phyloP scores from a whole-genome alignment of 106 monocot species.

The Dendrobium nobile region DNA sequence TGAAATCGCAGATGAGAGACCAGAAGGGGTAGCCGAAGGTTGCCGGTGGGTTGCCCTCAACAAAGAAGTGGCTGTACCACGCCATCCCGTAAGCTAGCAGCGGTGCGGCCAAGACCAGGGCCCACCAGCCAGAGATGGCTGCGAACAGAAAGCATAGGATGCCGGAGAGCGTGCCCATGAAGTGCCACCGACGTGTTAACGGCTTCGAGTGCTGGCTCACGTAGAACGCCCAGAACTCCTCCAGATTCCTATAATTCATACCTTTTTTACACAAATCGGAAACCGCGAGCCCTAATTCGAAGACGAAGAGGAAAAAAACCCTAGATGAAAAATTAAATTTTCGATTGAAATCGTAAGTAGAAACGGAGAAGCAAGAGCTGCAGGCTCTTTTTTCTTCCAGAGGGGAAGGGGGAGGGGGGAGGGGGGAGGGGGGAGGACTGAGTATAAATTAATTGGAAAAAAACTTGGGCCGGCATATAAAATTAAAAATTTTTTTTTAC shows the following conservation, averaged over 20 bases:
- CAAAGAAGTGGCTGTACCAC: slow-evolving; percentile 84
- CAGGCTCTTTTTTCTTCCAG: too few relatives aligned
- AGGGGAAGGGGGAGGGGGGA: too few relatives aligned
- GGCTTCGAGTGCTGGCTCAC: slow-evolving; percentile 28
- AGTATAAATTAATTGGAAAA: too few relatives aligned
- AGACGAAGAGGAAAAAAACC: not conserved
- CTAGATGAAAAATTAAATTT: too few relatives aligned
- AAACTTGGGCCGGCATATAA: too few relatives aligned
- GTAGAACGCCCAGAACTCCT: slow-evolving; percentile 9
- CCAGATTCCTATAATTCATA: slow-evolving; percentile 3
- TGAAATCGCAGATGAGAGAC: slow-evolving; percentile 69
- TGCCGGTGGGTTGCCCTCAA: slow-evolving; percentile 64
- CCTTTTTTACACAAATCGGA: not conserved
- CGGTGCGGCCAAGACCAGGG: slow-evolving; percentile 39
- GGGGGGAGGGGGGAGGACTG: too few relatives aligned
- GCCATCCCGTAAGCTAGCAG: slow-evolving; percentile 50
- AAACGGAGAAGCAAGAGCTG: too few relatives aligned
- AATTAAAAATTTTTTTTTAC: too few relatives aligned
- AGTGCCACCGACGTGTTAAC: slow-evolving; percentile 70
- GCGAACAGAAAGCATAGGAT: slow-evolving; percentile 36
- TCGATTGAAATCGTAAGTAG: too few relatives aligned
- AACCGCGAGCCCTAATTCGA: not conserved
- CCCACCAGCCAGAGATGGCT: slow-evolving; percentile 16
- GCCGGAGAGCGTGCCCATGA: slow-evolving; percentile 46
- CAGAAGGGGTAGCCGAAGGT: slow-evolving; percentile 69